Conservation (phyloP, 2,329 filamentous ascomycete genomes). For the Epichloe glyceriae region DNA sequence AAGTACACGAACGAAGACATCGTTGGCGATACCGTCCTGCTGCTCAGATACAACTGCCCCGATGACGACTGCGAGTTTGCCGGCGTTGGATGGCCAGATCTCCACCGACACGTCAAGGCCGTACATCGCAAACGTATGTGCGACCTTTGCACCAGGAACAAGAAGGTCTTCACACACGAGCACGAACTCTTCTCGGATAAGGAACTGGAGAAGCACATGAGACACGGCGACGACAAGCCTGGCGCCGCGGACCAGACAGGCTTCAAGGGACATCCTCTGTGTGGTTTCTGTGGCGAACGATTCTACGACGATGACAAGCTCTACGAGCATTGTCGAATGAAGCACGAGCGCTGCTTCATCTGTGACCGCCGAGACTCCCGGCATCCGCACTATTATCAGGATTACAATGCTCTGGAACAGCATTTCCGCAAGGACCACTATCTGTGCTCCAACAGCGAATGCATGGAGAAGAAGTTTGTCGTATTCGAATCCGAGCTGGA, state of each 20-base stretch:
- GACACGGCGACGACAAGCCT: slow-evolving; percentile 77
- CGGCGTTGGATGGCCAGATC: slow-evolving; percentile 50
- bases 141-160: slow-evolving; percentile 81
- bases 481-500: slow-evolving; percentile 94
- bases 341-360: slow-evolving; percentile 89
- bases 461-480: slow-evolving; percentile 92
- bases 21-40: slow-evolving; percentile 74
- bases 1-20: slow-evolving; percentile 82
- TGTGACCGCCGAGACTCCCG: slow-evolving; percentile 63
- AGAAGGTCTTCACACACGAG: slow-evolving; percentile 97
- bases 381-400: slow-evolving; percentile 77
- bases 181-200: slow-evolving; percentile 79
- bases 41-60: slow-evolving; percentile 91
- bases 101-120: slow-evolving; percentile 64
- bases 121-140: slow-evolving; percentile 82
- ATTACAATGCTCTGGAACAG: slow-evolving; percentile 74
- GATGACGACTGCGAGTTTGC: slow-evolving; percentile 69
- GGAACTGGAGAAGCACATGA: slow-evolving; percentile 79
- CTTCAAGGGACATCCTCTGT: slow-evolving; percentile 91
- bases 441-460: slow-evolving; percentile 72
- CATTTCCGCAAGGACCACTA: slow-evolving; percentile 87
- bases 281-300: slow-evolving; percentile 77
- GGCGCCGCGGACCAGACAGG: slow-evolving; percentile 86
- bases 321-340: slow-evolving; percentile 83
- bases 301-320: slow-evolving; percentile 97